Conservation (phyloP, 495 filamentous ascomycete species). For the Hyaloscypha hepaticicola region DNA sequence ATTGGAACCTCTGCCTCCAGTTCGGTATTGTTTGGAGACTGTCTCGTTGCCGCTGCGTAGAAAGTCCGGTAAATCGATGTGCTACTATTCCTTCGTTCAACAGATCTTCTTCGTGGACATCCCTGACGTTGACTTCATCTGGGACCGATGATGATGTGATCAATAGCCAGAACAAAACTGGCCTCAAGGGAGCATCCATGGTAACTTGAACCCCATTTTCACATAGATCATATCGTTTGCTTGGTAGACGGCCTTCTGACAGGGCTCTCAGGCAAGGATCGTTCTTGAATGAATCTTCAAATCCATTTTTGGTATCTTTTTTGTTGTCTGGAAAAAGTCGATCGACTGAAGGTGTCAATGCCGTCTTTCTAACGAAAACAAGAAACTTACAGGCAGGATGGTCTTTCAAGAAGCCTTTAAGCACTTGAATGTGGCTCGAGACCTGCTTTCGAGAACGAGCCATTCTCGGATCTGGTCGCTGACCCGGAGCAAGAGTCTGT, state of each 20-base stretch:
- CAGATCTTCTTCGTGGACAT: conserved; percentile 35
- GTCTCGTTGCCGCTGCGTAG: conserved; percentile 26
- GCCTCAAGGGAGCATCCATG: conserved; percentile 31
- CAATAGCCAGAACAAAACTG: conserved; percentile 34
- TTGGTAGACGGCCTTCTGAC: conserved; percentile 48
- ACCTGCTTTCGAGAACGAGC: conserved; percentile 79
- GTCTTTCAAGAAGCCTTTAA: conserved; percentile 74
- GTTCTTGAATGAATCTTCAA: conserved; percentile 52
- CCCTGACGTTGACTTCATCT: conserved; percentile 27
- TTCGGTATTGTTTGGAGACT: conserved; percentile 20
- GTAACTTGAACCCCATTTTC: conserved; percentile 32
- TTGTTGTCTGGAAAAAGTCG: conserved; percentile 24
- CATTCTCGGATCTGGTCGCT: conserved; percentile 43
- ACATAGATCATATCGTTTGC: conserved; percentile 41
- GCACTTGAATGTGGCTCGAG: conserved; percentile 95
- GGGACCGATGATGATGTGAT: conserved; percentile 14
- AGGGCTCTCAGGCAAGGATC: conserved; percentile 52
- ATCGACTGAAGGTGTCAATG: conserved; percentile 34
- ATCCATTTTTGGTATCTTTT: conserved; percentile 37
- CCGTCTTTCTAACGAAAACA: conserved; percentile 27
- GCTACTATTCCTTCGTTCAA: conserved; percentile 35
- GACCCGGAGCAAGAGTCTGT: conserved; percentile 37
- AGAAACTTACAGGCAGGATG: conserved; percentile 50
- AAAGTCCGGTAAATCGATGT: conserved; percentile 41
- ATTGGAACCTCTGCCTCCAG: conserved; percentile 29